Evolutionary conservation across 2,329 filamentous ascomycete species (phyloP).

Genomic region (Aureobasidium sp.): DNA sequence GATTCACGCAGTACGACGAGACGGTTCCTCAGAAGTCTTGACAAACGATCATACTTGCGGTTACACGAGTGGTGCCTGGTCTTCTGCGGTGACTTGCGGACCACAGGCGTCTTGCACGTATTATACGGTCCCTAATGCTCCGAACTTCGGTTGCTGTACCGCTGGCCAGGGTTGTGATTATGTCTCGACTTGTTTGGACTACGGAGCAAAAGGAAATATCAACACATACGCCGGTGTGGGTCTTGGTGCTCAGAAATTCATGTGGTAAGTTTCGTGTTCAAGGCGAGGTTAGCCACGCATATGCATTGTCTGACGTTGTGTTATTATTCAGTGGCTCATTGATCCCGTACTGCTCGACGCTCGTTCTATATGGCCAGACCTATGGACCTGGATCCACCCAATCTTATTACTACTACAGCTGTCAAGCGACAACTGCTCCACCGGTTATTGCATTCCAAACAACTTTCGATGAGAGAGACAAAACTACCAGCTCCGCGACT

Average conservation of each 20-base stretch:
- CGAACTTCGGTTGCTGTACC: constrained; percentile 11
- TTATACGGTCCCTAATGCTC: not conserved
- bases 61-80: constrained; percentile 8
- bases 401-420: constrained; percentile 6
- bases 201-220: not conserved
- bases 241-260: not conserved
- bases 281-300: not conserved
- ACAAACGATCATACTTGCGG: constrained; percentile 9
- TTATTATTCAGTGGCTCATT: not conserved
- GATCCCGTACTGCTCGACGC: not conserved
- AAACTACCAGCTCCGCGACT: too few species aligned
- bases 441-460: not conserved
- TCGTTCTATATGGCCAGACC: constrained; percentile 4
- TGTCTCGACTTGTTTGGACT: constrained; percentile 8
- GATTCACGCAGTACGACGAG: not conserved
- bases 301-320: not conserved
- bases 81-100: constrained; percentile 8
- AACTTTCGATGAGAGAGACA: not conserved
- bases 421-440: not conserved
- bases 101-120: not conserved
- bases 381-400: not conserved
- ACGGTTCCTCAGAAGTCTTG: not conserved
- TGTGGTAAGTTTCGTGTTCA: not conserved
- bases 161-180: constrained; percentile 2
- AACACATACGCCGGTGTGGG: not conserved